These are phyloP conservation scores for Talaromyces nanjingensis DNA, from an alignment of 495 filamentous ascomycete genomes.

Conservation along the genomic window DNA sequence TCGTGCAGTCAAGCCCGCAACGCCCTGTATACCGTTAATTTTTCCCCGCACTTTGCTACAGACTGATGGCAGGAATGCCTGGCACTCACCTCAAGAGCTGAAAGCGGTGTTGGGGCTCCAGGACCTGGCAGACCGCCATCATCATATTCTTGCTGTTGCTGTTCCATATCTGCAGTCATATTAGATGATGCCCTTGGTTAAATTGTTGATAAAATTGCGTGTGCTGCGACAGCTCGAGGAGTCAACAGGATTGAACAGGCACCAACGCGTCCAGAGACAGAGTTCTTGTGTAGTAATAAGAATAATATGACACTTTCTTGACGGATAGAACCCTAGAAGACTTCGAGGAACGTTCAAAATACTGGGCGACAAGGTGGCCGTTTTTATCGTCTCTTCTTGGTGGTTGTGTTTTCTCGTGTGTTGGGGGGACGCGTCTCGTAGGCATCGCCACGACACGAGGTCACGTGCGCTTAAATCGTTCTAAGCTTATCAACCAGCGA, in stretches of 20 bases:
- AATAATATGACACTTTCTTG: not conserved
- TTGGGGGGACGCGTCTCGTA: not conserved
- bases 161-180: constrained; percentile 55
- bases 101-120: constrained; percentile 88
- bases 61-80: too few relatives aligned
- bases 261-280: not conserved
- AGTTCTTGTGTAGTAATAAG: not conserved
- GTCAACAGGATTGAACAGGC: not conserved
- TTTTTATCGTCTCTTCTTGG: not conserved
- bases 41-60: too few relatives aligned
- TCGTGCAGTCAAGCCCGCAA: constrained; percentile 80
- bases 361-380: not conserved
- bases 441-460: constrained; percentile 1
- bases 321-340: not conserved
- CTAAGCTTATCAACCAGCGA: not conserved
- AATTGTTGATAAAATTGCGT: not conserved
- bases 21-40: constrained; percentile 25
- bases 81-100: constrained; percentile 70
- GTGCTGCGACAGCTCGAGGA: not conserved
- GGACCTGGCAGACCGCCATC: constrained; percentile 66
- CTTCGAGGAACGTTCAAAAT: not conserved
- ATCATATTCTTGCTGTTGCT: constrained; percentile 49
- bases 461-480: not conserved
- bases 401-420: not conserved
- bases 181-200: constrained; percentile 8